These are phyloP conservation scores for Vachellia collinsii DNA, from an alignment of 306 rosid species.

Conservation along the genomic window DNA sequence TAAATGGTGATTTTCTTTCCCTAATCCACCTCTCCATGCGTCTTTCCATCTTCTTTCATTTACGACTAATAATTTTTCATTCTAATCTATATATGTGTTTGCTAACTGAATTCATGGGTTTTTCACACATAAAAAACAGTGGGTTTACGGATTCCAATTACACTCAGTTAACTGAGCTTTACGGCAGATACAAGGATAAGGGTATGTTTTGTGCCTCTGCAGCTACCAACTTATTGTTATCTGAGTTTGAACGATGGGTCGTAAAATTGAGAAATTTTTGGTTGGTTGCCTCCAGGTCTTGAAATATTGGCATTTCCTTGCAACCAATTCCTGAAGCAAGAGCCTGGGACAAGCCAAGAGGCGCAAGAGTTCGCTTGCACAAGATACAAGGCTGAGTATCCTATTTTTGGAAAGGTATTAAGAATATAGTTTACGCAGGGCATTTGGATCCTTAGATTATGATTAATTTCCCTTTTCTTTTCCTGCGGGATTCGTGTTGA, in stretches of 20 bases:
- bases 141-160: constrained; percentile 78
- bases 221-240: not conserved
- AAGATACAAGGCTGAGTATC: constrained; percentile 84
- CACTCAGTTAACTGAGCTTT: constrained; percentile 79
- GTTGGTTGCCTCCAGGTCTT: constrained; percentile 54
- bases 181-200: constrained; percentile 61
- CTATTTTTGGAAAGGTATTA: constrained; percentile 84
- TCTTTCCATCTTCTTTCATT: not conserved
- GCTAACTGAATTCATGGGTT: constrained; percentile 30
- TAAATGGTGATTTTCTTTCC: constrained; percentile 65
- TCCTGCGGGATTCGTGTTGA: not conserved
- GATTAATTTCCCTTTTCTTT: not conserved
- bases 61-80: not conserved
- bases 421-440: not conserved
- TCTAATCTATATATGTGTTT: not conserved
- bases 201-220: constrained; percentile 47
- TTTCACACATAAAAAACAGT: constrained; percentile 41
- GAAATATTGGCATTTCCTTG: constrained; percentile 97
- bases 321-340: constrained; percentile 88
- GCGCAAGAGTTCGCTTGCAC: constrained; percentile 79
- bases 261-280: not conserved
- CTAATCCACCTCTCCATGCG: not conserved
- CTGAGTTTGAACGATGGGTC: constrained; percentile 12
- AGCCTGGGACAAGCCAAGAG: constrained; percentile 80
- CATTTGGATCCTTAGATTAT: not conserved